Conservation (phyloP, 2,329 filamentous ascomycete species). For the Aureobasidium sp. region DNA sequence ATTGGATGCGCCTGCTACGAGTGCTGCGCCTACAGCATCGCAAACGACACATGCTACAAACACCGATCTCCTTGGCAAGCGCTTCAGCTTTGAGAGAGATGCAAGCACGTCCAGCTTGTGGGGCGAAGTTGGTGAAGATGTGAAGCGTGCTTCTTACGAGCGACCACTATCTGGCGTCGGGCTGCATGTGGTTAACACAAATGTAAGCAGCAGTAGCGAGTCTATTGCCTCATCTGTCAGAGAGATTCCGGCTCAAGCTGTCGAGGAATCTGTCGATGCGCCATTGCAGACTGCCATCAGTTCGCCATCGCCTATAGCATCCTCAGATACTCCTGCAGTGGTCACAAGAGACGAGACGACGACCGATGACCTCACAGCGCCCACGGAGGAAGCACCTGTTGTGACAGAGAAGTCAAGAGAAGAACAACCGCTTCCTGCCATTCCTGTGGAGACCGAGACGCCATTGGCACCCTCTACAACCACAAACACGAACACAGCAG, state of each 20-base stretch:
- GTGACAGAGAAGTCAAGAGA: neutral
- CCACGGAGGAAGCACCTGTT: neutral
- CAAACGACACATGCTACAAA: neutral
- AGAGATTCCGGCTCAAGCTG: neutral
- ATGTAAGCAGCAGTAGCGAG: slow-evolving; percentile 25
- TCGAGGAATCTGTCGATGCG: neutral
- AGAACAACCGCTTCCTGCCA: neutral
- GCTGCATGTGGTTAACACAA: slow-evolving; percentile 40
- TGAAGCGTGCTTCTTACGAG: slow-evolving; percentile 23
- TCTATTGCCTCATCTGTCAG: neutral
- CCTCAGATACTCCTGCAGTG: neutral
- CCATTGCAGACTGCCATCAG: neutral
- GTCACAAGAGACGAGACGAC: neutral
- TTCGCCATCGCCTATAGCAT: neutral
- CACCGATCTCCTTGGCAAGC: slow-evolving; percentile 25
- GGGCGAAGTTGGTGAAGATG: slow-evolving; percentile 14
- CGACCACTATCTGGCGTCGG: slow-evolving; percentile 25
- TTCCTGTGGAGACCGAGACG: neutral
- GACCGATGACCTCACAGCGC: neutral
- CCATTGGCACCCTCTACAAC: neutral
- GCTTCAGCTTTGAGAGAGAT: slow-evolving; percentile 34
- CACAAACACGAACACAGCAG: neutral
- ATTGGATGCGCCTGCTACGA: neutral
- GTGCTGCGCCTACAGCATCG: neutral
- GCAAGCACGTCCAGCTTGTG: slow-evolving; percentile 10